Conservation (phyloP, 768 basidiomycete genomes). For the Suillus variegatus region DNA sequence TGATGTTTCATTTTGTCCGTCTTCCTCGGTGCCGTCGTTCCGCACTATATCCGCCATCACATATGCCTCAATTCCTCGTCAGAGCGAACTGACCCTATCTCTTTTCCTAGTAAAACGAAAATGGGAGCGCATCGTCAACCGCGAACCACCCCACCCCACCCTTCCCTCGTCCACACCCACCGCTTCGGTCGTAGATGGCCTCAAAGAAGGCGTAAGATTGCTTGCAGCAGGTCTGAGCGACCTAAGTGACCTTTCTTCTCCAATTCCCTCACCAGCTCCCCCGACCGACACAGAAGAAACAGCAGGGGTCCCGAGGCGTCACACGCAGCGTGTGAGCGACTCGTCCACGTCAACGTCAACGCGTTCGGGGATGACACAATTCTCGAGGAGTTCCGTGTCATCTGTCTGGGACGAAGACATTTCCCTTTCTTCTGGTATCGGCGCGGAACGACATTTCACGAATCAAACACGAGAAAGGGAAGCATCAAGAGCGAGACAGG, state of each 20-base stretch:
- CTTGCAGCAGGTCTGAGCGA: conserved; percentile 49
- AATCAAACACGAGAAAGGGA: conserved; percentile 17
- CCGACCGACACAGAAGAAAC: conserved; percentile 19
- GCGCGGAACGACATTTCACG: conserved; percentile 9
- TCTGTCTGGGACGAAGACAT: conserved; percentile 41
- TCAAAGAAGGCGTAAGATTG: conserved; percentile 66
- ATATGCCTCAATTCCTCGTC: not conserved
- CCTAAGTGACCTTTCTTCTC: conserved; percentile 25
- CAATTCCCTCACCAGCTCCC: conserved; percentile 15
- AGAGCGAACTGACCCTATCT: not conserved
- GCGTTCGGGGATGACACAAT: conserved; percentile 31
- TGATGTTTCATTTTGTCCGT: not conserved
- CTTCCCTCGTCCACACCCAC: not conserved
- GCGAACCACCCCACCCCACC: conserved; percentile 22
- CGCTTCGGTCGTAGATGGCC: conserved; percentile 52
- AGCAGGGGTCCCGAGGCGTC: conserved; percentile 19
- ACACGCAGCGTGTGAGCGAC: conserved; percentile 16
- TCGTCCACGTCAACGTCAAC: conserved; percentile 34
- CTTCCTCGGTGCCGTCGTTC: not conserved
- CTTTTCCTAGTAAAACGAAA: conserved; percentile 64
- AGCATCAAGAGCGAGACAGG: conserved; percentile 21
- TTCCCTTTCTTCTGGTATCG: conserved; percentile 10
- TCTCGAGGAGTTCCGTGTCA: conserved; percentile 49
- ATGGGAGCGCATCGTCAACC: conserved; percentile 80
- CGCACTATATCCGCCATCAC: conserved; percentile 4